Base-by-base conservation (phyloP, 768 basidiomycete species). In the Neoboletus magnificus region DNA sequence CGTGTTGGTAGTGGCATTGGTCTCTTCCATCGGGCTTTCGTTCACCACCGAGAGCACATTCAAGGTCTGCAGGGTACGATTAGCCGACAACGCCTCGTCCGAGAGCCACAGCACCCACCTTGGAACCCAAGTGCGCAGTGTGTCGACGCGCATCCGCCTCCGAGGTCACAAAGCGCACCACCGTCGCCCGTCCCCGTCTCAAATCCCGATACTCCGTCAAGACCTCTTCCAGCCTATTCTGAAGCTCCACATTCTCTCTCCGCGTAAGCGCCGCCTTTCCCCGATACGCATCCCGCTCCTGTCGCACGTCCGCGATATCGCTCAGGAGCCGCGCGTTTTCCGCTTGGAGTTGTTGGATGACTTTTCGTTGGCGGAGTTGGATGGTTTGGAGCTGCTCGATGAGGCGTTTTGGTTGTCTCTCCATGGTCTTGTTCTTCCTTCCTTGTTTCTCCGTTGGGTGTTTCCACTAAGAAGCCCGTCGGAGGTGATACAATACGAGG, bases 241-340 rank as follows among this genome's bases (percentile, higher is more conserved):
- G 61, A 2, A 68, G 56, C 6, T 70, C 67, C 2, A 57, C 58
- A 16, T 58, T 61, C 41, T 61, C 62, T 43, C 48, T 70, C 22
- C 69, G 58, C 25, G 49, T 37, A 18, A 54, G 63, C 7, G 60
- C 66, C 1, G 42, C 60, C 40, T 68, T 64, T 48, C 52, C 58
- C 15, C 60, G 62, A 45, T 65, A 70, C 7, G 29, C 33, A 25
- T 70, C 69, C 30, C 69, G 61, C 48, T 69, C 67, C 29, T 57
- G 66, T 27, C 69, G 69, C 16, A 70, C 23, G 11, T 70, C 64
- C 5, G 18, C 57, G 22, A 70, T 64, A n/a, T 69, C 64, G 29
- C 50, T 50, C 33, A 71, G 57, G 6, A 60, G 53, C 27, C 68
- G 56, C 2, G 60, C 54, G 12, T 60, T 61, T n/a, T 70, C 67